Conservation (phyloP, 1,284 basidiomycete species). For the Phlebopus sp. region DNA sequence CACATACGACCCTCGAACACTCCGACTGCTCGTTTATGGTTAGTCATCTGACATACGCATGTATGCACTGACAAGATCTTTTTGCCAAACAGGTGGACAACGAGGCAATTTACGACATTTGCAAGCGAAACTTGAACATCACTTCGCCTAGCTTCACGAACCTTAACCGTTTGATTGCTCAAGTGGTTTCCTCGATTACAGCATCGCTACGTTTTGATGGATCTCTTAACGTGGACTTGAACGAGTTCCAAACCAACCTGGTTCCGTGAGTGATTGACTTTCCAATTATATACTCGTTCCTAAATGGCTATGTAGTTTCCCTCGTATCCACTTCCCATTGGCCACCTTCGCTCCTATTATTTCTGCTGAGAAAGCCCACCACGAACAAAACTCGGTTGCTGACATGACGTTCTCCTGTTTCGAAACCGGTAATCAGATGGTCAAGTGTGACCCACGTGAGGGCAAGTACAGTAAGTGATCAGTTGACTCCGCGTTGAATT, state of each 20-base stretch:
- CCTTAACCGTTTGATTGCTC: constrained; percentile 86
- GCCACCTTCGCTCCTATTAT: constrained; percentile 91
- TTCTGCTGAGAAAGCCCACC: constrained; percentile 75
- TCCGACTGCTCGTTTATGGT: constrained; percentile 99
- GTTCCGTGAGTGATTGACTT: constrained; percentile 53
- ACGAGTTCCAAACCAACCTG: constrained; percentile 92
- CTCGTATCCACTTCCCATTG: constrained; percentile 91
- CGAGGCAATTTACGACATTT: constrained; percentile 95
- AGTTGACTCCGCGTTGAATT: neutral
- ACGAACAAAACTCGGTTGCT: constrained; percentile 91
- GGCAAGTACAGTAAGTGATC: constrained; percentile 78
- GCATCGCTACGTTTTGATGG: constrained; percentile 77
- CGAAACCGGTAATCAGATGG: constrained; percentile 93
- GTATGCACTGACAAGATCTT: constrained; percentile 4
- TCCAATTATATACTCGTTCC: constrained; percentile 4
- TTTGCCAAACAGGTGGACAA: constrained; percentile 69
- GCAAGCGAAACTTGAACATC: constrained; percentile 85
- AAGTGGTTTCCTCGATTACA: constrained; percentile 85
- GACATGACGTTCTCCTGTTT: constrained; percentile 96
- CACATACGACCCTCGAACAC: constrained; percentile 98
- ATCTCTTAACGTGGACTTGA: constrained; percentile 88
- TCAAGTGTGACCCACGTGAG: constrained; percentile 76
- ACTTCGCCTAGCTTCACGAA: constrained; percentile 81
- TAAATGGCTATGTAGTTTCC: constrained; percentile 44
- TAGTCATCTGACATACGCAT: constrained; percentile 18